Base-by-base conservation (phyloP, 768 basidiomycete genomes). In the Pisolithus microcarpus region DNA sequence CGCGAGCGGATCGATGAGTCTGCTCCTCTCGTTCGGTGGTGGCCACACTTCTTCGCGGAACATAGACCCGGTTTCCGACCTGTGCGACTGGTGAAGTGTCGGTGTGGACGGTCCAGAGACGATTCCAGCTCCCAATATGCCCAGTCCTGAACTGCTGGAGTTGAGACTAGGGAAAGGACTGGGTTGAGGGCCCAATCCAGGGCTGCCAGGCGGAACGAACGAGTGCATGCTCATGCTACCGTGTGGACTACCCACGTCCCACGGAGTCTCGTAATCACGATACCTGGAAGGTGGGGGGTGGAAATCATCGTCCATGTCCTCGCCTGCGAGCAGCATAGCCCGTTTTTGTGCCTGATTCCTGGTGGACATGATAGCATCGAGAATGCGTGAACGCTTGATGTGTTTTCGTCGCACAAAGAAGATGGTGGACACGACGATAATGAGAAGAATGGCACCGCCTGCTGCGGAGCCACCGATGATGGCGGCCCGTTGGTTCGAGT, bases 1-100 rank as follows among this genome's bases (percentile, higher is more conserved):
- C 1, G 47, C 23, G 26, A 62, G 23, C 0, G 61, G 52, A 11
- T 66, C 61, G 38, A 61, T 55, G 21, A 65, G 54, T 52, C 65
- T 52, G 0, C 56, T 58, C 36, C 46, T 43, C 36, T 67, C 67
- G 42, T 38, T 49, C 1, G 76, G 77, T 0, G 73, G 72, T 1
- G 70, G 69, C 70, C 73, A 76, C 0, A 75, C 9, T 36, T 76
- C 73, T 46, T 78, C 78, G 16, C 68, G 65, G 60, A 78, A 78
- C 34, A 75, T 66, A 0, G 76, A 77, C 1, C 75, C 75, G 2
- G 70, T 61, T 36, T 76, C 75, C 2, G 75, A 69, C 18, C 50
- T 68, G 6, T 72, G 64, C 3, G 72, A 62, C 28, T 70, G 70
- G 40, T 73, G 62, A 24, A 74, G 58, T 7, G 72, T 67, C 0